Percentiles rank a stretch among this genome's conserved stretches.
Evolutionary conservation across 202 grass and related monocot genomes (phyloP).

Genomic region (Zizania palustris): DNA sequence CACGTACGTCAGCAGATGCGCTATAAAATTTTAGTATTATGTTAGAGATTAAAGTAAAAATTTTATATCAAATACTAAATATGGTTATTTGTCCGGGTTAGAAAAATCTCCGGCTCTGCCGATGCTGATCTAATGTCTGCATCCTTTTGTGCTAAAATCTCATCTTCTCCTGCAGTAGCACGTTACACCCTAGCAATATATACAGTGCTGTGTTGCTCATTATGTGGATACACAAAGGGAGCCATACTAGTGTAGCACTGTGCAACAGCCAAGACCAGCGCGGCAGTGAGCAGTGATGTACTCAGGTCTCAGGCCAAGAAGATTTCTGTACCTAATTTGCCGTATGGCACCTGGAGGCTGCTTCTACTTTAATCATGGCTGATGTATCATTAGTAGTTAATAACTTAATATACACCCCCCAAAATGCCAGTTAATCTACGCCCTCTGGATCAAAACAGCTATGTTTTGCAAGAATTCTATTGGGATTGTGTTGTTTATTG

Average conservation of each 20-base stretch:
- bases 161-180: neutral
- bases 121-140: no score
- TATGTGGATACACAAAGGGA: neutral
- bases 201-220: neutral
- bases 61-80: no score
- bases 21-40: no score
- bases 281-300: neutral
- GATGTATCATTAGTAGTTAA: neutral
- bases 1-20: no score
- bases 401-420: no score
- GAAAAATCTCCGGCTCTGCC: no score
- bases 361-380: constrained; percentile 18
- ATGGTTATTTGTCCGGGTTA: no score
- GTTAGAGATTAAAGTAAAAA: no score
- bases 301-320: neutral
- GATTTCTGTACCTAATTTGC: neutral
- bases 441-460: neutral
- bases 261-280: neutral
- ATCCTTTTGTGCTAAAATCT: neutral
- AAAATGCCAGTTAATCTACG: neutral
- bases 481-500: neutral
- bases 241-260: no score
- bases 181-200: neutral
- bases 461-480: neutral
- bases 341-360: neutral